Conservation (phyloP, 192 early-diverging fungal genomes). For the Bifiguratus adelaidae region DNA sequence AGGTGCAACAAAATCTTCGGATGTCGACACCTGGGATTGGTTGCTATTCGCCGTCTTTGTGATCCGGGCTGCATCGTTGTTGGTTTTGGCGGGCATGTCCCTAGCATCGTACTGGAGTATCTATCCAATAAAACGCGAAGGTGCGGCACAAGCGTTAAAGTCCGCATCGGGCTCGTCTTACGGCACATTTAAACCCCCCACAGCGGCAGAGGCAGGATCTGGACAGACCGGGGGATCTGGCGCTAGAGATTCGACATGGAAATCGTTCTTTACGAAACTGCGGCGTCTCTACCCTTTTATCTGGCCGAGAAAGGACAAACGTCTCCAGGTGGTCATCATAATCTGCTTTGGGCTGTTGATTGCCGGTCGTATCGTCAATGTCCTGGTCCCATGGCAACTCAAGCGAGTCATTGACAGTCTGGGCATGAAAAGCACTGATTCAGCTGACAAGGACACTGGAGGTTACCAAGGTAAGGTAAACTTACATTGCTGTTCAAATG, state of each 20-base stretch:
- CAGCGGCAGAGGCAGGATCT: background rate
- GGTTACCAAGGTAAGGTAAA: too few relatives aligned
- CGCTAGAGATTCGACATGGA: too few relatives aligned
- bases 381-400: slow-evolving; percentile 77
- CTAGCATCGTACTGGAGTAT: too few relatives aligned
- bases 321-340: slow-evolving; percentile 57
- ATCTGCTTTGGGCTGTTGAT: slow-evolving; percentile 56
- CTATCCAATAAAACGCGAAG: too few relatives aligned
- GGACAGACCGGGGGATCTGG: background rate
- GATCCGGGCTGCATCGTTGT: too few relatives aligned
- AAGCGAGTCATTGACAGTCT: slow-evolving; percentile 72
- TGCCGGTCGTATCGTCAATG: slow-evolving; percentile 62
- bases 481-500: too few relatives aligned
- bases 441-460: slow-evolving; percentile 6
- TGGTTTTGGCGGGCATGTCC: too few relatives aligned
- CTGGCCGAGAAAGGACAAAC: slow-evolving; percentile 56
- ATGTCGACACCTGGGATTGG: too few relatives aligned
- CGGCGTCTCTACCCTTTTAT: slow-evolving; percentile 69
- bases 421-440: slow-evolving; percentile 15
- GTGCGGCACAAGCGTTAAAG: too few relatives aligned
- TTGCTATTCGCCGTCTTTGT: too few relatives aligned
- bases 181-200: slow-evolving; percentile 11
- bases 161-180: slow-evolving; percentile 5
- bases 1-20: too few relatives aligned
- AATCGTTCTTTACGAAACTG: slow-evolving; percentile 44